Conservation (phyloP, 345 rosid species). For the Lepidium didymum region DNA sequence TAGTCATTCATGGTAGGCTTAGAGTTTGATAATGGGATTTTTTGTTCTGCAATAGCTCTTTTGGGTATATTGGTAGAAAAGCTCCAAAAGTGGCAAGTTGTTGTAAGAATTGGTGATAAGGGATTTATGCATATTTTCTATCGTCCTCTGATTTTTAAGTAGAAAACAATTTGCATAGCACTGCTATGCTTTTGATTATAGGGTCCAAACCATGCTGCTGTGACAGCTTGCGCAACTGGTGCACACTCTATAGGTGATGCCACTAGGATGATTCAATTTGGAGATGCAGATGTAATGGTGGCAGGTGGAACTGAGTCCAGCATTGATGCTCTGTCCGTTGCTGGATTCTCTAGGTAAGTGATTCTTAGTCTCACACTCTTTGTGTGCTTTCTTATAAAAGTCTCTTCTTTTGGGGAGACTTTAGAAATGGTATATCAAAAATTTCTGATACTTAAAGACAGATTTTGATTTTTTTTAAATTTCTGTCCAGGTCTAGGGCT, state of each 20-base stretch:
- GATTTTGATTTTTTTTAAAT: no score
- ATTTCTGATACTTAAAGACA: background rate
- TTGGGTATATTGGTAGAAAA: background rate
- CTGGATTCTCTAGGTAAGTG: conserved; percentile 84
- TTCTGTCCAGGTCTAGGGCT: conserved; percentile 67
- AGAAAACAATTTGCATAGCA: conserved; percentile 3
- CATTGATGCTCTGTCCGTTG: conserved; percentile 92
- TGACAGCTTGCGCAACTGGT: conserved; percentile 98
- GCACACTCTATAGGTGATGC: conserved; percentile 98
- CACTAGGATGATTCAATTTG: conserved; percentile 94
- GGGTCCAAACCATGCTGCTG: conserved; percentile 99
- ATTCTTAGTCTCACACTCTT: background rate
- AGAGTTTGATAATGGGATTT: background rate
- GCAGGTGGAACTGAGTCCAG: conserved; percentile 97
- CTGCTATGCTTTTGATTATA: conserved; percentile 33
- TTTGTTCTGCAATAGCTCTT: background rate
- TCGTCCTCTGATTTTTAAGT: background rate
- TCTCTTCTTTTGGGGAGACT: background rate
- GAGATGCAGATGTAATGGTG: conserved; percentile 92
- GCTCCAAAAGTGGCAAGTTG: background rate
- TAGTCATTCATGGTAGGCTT: background rate
- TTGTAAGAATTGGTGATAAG: background rate
- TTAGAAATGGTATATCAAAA: background rate
- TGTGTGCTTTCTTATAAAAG: background rate
- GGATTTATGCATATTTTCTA: background rate